These are phyloP conservation scores for Abrus precatorius DNA, from an alignment of 306 rosid species.

Conservation along the genomic window DNA sequence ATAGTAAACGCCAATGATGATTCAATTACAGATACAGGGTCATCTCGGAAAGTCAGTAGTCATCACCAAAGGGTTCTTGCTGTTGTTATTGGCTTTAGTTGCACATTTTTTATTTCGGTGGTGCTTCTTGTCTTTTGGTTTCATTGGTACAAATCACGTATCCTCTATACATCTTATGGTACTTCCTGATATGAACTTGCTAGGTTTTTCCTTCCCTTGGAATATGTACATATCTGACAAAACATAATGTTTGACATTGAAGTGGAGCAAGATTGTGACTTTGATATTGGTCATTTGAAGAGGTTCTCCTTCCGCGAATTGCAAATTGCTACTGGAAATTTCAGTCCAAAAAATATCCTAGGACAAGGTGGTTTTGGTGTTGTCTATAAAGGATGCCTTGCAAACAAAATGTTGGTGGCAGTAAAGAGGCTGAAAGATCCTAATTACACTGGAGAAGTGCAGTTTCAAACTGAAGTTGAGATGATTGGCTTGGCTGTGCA, in stretches of 20 bases:
- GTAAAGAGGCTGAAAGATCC: conserved; percentile 98
- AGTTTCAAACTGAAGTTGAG: conserved; percentile 98
- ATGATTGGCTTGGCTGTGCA: conserved; percentile 98
- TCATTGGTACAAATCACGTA: conserved; percentile 81
- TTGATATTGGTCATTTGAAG: conserved; percentile 85
- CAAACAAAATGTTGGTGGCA: conserved; percentile 83
- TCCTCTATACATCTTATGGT: conserved; percentile 84
- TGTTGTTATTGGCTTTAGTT: conserved; percentile 76
- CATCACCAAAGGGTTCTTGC: conserved; percentile 74
- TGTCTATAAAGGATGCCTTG: conserved; percentile 90
- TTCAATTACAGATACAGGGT: conserved; percentile 65
- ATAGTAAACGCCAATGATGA: neutral
- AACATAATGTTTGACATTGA: conserved; percentile 49
- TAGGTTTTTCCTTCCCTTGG: conserved; percentile 24
- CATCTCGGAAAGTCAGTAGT: conserved; percentile 54
- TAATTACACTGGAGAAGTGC: conserved; percentile 94
- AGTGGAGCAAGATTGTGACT: conserved; percentile 94
- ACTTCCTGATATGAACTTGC: conserved; percentile 54
- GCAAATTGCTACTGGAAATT: conserved; percentile 86
- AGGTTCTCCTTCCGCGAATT: conserved; percentile 91
- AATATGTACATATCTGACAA: conserved; percentile 38
- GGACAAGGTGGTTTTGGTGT: conserved; percentile 99
- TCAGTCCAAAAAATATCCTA: conserved; percentile 75
- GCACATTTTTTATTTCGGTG: conserved; percentile 75
- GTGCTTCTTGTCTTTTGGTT: conserved; percentile 76